Evolutionary conservation across 1,284 basidiomycete genomes (phyloP), one percentile per base, ranked within the genome.

Genomic region (Ustilago crameri): DNA sequence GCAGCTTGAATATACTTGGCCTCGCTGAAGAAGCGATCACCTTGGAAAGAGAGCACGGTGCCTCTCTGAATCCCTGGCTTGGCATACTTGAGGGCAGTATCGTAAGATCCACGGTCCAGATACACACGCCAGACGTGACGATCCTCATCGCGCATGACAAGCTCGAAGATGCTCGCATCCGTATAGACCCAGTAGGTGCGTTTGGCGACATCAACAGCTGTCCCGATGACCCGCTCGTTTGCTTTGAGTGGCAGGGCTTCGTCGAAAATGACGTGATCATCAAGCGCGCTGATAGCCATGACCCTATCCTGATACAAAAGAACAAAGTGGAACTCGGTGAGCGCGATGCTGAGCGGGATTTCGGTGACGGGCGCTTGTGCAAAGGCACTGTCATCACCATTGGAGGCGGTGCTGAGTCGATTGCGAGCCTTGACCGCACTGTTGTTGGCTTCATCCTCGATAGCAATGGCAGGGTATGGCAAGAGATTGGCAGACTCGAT

Each of bases 111-210:
- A 76, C 91, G 90, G 51, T 90, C 88, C 4, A 98, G 87, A 83
- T 93, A 93, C 47, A 95, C 90, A 65, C 90, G 90, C 96, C 96
- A 99, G 7, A 98, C 90, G 80, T 98, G 91, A 3, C 95, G 89
- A 76, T 92, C 91, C 85, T 99, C 96, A 73, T 95, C 92, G 10
- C 87, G 87, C 17, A 93, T 87, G 15, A 91, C 89, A 18, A 99
- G 85, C 80, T 99, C 96, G 77, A 93, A 94, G 43, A 99, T 88
- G 0, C 92, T 91, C 60, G 90, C 88, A 74, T 93, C 90, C 0
- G 95, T 95, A 82, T 92, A 96, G 2, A 96, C 88, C 96, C 96
- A 99, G 78, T 91, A 95, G 4, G 95, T 98, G 80, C 89, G 89
- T 9, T 92, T 89, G 5, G 92, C 88, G 9, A 91, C 90, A 84